A percentile compares a stretch with the other conserved stretches of the same genome.
Evolutionary conservation across 2,329 filamentous ascomycete genomes (phyloP).

Genomic region (Massarina eburnea): DNA sequence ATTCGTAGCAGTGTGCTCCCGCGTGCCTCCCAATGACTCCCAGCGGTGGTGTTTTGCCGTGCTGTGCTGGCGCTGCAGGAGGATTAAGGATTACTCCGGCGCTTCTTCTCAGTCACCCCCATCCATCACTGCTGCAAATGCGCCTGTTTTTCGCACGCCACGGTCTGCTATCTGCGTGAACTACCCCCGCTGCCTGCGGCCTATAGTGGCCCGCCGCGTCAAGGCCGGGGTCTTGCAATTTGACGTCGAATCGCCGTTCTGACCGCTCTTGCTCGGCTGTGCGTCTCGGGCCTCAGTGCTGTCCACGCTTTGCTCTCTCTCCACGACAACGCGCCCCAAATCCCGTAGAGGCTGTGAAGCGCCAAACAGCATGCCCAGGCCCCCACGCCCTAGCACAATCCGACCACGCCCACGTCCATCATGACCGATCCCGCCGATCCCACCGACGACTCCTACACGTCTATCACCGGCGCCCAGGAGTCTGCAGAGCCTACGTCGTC

Average conservation of each 20-base stretch:
- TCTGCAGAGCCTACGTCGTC: conserved; percentile 39
- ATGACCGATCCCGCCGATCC: conserved; percentile 34
- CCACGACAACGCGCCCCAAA: conserved; percentile 7
- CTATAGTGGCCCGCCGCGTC: conserved; percentile 37
- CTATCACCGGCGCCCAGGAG: conserved; percentile 40
- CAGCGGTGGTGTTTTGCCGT: background rate
- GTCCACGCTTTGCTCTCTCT: conserved; percentile 16
- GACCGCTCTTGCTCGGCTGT: conserved; percentile 26
- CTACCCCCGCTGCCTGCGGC: conserved; percentile 20
- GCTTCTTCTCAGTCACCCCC: conserved; percentile 5
- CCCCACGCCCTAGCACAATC: conserved; percentile 26
- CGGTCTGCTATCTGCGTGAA: conserved; percentile 23
- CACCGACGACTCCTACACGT: conserved; percentile 37
- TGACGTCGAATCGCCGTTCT: conserved; percentile 14
- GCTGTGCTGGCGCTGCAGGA: conserved; percentile 11
- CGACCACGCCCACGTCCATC: conserved; percentile 14
- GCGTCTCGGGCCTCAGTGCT: conserved; percentile 24
- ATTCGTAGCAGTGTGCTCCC: background rate
- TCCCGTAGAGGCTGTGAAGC: conserved; percentile 9
- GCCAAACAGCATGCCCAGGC: conserved; percentile 33
- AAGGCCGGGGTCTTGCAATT: conserved; percentile 8
- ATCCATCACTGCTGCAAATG: conserved; percentile 22
- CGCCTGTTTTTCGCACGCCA: conserved; percentile 21
- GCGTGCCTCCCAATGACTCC: background rate
- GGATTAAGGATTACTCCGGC: background rate